A percentile compares a stretch with the other conserved stretches of the same genome.
phyloP scores from a whole-genome alignment of 2,329 filamentous ascomycete species.

The Triangularia verruculosa region DNA sequence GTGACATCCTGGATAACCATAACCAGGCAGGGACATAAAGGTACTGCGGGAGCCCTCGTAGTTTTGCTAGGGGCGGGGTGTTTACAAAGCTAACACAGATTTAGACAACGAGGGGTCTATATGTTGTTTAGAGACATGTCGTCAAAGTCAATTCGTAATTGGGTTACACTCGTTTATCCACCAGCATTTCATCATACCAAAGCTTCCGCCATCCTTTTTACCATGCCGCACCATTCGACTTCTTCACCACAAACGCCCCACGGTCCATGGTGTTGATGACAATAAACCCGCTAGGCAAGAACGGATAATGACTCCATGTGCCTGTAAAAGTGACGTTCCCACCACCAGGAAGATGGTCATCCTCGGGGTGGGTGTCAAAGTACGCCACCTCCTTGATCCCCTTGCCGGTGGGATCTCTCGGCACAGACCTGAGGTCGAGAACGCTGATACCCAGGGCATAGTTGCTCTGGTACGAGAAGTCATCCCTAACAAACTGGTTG shows the following conservation, averaged over 20 bases:
- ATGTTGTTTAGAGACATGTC: too few species aligned
- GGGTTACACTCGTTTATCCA: too few species aligned
- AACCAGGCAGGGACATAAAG: too few species aligned
- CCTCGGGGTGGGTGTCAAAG: conserved; percentile 49
- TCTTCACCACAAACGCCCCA: conserved; percentile 39
- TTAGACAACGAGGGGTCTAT: too few species aligned
- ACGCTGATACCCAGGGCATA: conserved; percentile 44
- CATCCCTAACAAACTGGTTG: conserved; percentile 44
- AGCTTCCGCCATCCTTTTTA: too few species aligned
- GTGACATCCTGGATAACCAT: too few species aligned
- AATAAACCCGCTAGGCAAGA: conserved; percentile 38
- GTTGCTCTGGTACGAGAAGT: conserved; percentile 44
- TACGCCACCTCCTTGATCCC: conserved; percentile 43
- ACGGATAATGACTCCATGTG: conserved; percentile 45
- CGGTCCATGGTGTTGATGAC: conserved; percentile 50
- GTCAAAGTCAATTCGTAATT: too few species aligned
- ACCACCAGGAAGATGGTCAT: conserved; percentile 39
- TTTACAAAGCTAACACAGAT: too few species aligned
- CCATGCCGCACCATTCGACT: conserved; percentile 13
- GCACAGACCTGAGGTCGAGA: conserved; percentile 34
- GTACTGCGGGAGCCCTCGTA: too few species aligned
- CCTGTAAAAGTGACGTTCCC: conserved; percentile 38
- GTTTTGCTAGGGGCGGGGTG: too few species aligned
- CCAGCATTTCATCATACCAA: too few species aligned
- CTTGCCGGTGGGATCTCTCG: conserved; percentile 37